These are phyloP conservation scores for Termitomyces sp. DNA, from an alignment of 768 basidiomycete genomes.

Conservation along the genomic window DNA sequence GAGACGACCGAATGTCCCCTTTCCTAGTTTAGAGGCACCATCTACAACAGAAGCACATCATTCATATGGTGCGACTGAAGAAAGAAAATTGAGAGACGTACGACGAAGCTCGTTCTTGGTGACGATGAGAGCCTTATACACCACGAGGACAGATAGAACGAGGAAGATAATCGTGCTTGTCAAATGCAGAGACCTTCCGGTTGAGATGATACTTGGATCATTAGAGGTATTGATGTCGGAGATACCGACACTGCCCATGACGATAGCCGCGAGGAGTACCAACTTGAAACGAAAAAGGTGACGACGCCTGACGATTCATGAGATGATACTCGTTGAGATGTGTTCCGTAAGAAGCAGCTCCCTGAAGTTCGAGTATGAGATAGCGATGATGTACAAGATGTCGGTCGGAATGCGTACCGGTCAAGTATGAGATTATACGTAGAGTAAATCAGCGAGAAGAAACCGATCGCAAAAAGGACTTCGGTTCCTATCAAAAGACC, in stretches of 20 bases:
- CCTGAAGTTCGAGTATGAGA: neutral
- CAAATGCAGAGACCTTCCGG: conserved; percentile 9
- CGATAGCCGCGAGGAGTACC: conserved; percentile 9
- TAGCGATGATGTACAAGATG: neutral
- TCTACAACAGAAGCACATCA: neutral
- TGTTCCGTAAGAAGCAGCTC: conserved; percentile 1
- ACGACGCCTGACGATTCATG: conserved; percentile 11
- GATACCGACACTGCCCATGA: conserved; percentile 19
- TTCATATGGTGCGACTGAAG: neutral
- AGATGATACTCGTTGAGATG: neutral
- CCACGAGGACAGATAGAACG: conserved; percentile 18
- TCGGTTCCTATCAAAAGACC: conserved; percentile 23
- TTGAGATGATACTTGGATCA: conserved; percentile 4
- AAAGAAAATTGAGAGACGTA: neutral
- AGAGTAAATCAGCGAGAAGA: conserved; percentile 29
- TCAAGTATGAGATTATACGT: conserved; percentile 30
- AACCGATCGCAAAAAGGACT: conserved; percentile 28
- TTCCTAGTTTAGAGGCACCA: neutral
- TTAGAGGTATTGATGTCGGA: conserved; percentile 9
- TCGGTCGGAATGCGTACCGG: conserved; percentile 17
- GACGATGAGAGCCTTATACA: conserved; percentile 15
- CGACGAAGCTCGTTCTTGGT: conserved; percentile 2
- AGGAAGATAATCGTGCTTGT: conserved; percentile 21
- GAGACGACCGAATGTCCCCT: conserved; percentile 13
- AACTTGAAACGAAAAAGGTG: conserved; percentile 15